A percentile compares a stretch with the other conserved stretches of the same genome.
Conservation (phyloP, 345 rosid genomes). For the Heritiera fomes region DNA sequence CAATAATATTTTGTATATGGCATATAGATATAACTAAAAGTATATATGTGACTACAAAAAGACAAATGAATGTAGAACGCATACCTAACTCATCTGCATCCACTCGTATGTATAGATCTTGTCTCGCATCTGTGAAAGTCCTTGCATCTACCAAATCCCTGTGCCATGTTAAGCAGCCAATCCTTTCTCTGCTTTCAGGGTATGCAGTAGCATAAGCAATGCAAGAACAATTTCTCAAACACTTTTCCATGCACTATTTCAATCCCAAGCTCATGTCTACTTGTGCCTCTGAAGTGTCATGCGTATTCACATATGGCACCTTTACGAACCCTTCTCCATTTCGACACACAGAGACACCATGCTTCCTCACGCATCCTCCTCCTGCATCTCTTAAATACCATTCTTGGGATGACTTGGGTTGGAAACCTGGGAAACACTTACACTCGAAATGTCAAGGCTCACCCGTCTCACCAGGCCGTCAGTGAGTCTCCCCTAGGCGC, state of each 20-base stretch:
- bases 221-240: slow-evolving; percentile 59
- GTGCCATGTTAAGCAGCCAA: slow-evolving; percentile 61
- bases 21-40: no score
- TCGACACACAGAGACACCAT: slow-evolving; percentile 19
- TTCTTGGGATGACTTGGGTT: slow-evolving; percentile 45
- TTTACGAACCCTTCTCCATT: slow-evolving; percentile 57
- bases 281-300: slow-evolving; percentile 41
- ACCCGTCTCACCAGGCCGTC: no score
- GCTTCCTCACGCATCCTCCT: slow-evolving; percentile 51
- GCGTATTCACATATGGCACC: slow-evolving; percentile 46
- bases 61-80: no score
- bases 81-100: slow-evolving; percentile 57
- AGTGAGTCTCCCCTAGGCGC: no score
- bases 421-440: slow-evolving; percentile 62
- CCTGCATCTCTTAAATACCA: slow-evolving; percentile 58
- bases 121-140: slow-evolving; percentile 40
- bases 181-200: slow-evolving; percentile 36
- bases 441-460: slow-evolving; percentile 32
- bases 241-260: slow-evolving; percentile 38
- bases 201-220: slow-evolving; percentile 54
- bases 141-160: slow-evolving; percentile 46
- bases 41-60: no score
- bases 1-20: no score
- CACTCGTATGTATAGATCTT: slow-evolving; percentile 50
- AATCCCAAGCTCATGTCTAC: slow-evolving; percentile 44